Conservation (phyloP, 192 early-diverging fungal genomes). For the Spizellomyces punctatus region DNA sequence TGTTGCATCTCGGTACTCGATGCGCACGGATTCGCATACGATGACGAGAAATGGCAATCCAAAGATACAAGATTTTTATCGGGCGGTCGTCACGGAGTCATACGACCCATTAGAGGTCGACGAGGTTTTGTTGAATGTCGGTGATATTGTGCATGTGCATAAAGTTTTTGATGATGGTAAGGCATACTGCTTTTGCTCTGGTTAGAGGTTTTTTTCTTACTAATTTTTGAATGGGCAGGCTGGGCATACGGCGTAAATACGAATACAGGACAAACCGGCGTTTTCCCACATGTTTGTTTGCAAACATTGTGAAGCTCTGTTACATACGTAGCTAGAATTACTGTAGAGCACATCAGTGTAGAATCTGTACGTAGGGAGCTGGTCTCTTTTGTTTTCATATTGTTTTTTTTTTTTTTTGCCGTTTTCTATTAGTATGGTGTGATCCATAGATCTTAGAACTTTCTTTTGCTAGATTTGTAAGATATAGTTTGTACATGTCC, state of each 20-base stretch:
- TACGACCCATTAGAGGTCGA: conserved; percentile 10
- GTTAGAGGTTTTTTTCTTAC: too few species aligned
- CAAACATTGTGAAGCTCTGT: too few species aligned
- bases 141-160: conserved; percentile 26
- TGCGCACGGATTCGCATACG: background rate
- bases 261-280: conserved; percentile 20
- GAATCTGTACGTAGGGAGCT: too few species aligned
- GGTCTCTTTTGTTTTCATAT: too few species aligned
- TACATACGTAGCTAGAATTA: too few species aligned
- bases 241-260: conserved; percentile 29
- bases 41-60: background rate
- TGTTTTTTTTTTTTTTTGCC: too few species aligned
- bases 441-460: too few species aligned
- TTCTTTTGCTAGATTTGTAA: too few species aligned
- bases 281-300: conserved; percentile 30
- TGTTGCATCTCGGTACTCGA: conserved; percentile 8
- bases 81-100: conserved; percentile 20
- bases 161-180: conserved; percentile 36
- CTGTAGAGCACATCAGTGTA: too few species aligned
- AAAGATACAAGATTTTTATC: background rate
- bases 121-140: conserved; percentile 11
- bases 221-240: conserved; percentile 4
- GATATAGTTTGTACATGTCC: too few species aligned
- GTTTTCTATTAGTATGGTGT: too few species aligned
- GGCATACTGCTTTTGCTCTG: too few species aligned